Evolutionary conservation across 1,284 basidiomycete species (phyloP), one percentile per base, ranked within the genome.

Genomic region (Cryptococcus jaspeensis): DNA sequence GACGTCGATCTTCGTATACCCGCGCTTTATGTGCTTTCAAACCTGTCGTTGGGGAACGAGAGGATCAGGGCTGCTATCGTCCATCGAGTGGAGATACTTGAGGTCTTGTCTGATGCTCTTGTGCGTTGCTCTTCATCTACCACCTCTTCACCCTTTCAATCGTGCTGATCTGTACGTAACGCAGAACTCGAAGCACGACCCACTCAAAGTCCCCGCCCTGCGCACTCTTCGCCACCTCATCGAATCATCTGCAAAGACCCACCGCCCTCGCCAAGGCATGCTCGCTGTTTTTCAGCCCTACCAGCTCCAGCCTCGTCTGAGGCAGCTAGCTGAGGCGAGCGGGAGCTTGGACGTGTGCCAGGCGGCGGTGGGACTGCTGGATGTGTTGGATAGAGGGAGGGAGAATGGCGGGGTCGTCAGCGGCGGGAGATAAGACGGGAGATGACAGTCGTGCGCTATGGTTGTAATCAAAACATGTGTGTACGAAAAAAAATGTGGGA

Each of bases 11-110:
- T 70, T 22, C 52, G 59, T 15, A 53, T 62, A 39, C 59, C 70
- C 12, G 70, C 69, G 3, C 49, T 78, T 3, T 74, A 65, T 49
- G 67, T 74, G 1, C 45, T 78, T 18, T 65, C 66, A 9, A 75
- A 76, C 39, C 60, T 78, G 8, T 69, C 75, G 12, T 53, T 76
- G 22, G 76, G 76, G 0, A 71, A 65, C 47, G 74, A 76, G 43
- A 55, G 56, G 37, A 56, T 70, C 15, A 63, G 76, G 9, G 50
- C 56, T 8, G 56, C 59, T 3, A 61, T 78, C 9, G 63, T 67
- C 2, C 52, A 53, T 16, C 63, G 68, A 32, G 58, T 69, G 1
- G 68, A 62, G 35, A 57, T 76, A 8, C 49, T 75, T 18, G 69
- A 74, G 45, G 63, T 68, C 8, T 55, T 76, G 5, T 70, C 66